phyloP scores from a whole-genome alignment of 176 grass and related monocot genomes.

The Triticum dicoccoides region DNA sequence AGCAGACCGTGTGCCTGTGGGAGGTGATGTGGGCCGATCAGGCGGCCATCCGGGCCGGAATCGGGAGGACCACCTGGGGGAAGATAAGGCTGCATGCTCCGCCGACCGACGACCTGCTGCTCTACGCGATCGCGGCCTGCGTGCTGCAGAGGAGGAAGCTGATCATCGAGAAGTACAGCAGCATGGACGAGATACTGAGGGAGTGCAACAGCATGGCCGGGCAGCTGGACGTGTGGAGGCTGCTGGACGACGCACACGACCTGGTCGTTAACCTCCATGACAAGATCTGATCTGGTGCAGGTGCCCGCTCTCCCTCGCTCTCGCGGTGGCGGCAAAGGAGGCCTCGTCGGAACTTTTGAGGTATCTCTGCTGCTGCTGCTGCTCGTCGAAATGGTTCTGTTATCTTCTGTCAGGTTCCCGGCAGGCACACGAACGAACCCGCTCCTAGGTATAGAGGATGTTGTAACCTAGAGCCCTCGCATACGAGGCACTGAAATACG shows the following conservation, averaged over 20 bases:
- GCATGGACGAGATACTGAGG: conserved; percentile 92
- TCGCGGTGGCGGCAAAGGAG: background rate
- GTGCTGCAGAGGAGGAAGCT: conserved; percentile 91
- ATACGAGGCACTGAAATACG: conserved; percentile 22
- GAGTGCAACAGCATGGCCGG: conserved; percentile 94
- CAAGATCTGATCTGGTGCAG: conserved; percentile 66
- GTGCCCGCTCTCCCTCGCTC: background rate
- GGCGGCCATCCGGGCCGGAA: conserved; percentile 72
- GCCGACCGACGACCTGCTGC: conserved; percentile 76
- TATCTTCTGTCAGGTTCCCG: background rate
- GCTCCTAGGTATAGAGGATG: conserved; percentile 43
- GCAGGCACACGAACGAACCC: conserved; percentile 28
- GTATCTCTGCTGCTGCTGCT: background rate
- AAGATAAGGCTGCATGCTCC: conserved; percentile 77
- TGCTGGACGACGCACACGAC: conserved; percentile 88
- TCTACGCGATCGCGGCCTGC: conserved; percentile 90
- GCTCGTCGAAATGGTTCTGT: conserved; percentile 2
- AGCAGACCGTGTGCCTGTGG: conserved; percentile 89
- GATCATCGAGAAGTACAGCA: conserved; percentile 92
- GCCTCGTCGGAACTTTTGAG: conserved; percentile 1
- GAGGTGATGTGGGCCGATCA: conserved; percentile 99
- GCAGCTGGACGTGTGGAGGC: conserved; percentile 91
- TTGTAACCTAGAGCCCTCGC: conserved; percentile 37
- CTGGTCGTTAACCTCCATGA: conserved; percentile 88
- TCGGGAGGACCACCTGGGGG: conserved; percentile 77